Conservation (phyloP, 768 basidiomycete species). For the Hericium coralloides region DNA sequence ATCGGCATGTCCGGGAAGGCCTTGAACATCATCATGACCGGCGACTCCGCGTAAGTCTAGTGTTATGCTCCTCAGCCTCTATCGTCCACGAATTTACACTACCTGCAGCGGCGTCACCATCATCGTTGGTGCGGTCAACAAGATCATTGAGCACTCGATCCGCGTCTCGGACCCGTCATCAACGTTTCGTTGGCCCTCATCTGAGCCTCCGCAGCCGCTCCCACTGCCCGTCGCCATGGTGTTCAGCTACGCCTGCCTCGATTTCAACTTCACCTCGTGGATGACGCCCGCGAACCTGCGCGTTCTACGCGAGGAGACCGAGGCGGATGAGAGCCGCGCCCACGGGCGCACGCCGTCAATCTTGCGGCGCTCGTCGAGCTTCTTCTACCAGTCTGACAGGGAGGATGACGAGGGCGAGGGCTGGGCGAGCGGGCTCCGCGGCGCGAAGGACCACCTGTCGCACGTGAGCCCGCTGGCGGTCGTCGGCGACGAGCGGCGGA, state of each 20-base stretch:
- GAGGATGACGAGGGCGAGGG: slow-evolving; percentile 42
- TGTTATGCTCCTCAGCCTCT: neutral
- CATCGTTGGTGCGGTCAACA: slow-evolving; percentile 76
- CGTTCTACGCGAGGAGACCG: slow-evolving; percentile 66
- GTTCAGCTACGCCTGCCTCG: slow-evolving; percentile 84
- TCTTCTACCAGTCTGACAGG: slow-evolving; percentile 66
- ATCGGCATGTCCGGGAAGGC: slow-evolving; percentile 86
- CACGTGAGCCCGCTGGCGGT: slow-evolving; percentile 89
- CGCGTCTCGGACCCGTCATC: slow-evolving; percentile 13
- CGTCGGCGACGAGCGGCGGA: slow-evolving; percentile 51
- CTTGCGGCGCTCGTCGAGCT: slow-evolving; percentile 58
- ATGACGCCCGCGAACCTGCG: slow-evolving; percentile 79
- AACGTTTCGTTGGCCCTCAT: slow-evolving; percentile 3
- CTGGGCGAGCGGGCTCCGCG: slow-evolving; percentile 14
- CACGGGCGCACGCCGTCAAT: slow-evolving; percentile 9
- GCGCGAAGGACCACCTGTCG: slow-evolving; percentile 59
- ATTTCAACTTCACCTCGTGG: slow-evolving; percentile 99
- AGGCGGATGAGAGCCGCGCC: slow-evolving; percentile 12
- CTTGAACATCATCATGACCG: slow-evolving; percentile 71
- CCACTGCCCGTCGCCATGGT: slow-evolving; percentile 77
- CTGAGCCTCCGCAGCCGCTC: slow-evolving; percentile 31
- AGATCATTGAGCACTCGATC: slow-evolving; percentile 62
- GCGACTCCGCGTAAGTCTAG: slow-evolving; percentile 90
- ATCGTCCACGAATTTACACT: slow-evolving; percentile 1
- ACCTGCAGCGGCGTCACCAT: slow-evolving; percentile 74